Base-by-base conservation (phyloP, 805 yeast genomes). In the Kodamaea sagamina region DNA sequence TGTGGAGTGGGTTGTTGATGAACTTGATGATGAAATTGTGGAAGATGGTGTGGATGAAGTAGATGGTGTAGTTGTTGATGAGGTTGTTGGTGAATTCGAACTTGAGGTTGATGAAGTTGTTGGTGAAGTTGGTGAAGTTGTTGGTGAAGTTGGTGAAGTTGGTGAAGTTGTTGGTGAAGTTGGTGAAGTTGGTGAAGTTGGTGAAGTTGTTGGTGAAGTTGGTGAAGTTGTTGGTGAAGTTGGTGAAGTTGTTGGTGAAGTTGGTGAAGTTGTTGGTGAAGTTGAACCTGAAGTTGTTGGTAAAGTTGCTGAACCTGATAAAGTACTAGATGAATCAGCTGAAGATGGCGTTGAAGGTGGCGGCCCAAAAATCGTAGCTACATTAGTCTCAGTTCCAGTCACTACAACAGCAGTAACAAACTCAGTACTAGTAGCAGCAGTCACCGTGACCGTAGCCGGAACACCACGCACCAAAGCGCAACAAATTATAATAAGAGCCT, bases 101-200 rank as follows among this genome's bases (percentile, higher is more conserved):
- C n/a, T 6, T 29, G 34, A 5, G 3, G 34, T 4, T 2, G 34
- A 15, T 25, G 53, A 21, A 17, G 43, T 28, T 21, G 54, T 25
- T 17, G 49, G 4, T 21, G 45, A 15, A 15, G 47, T 34, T n/a
- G n/a, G n/a, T n/a, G n/a, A n/a, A n/a, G 25, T 44, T 58, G 24
- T 45, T 47, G 61, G 49, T 43, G 48, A 46, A 25, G 11, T 48
- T 17, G 11, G 15, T 13, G 18, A 52, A 16, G 35, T 13, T 8
- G 49, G 16, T 5, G 37, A 9, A 7, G 36, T 17, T 15, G 34
- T 4, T 2, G 34, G 12, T 29, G 19, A 13, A 10, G 21, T 12
- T 13, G 36, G 16, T 10, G 36, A 18, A 10, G 36, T 12, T 13
- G 36, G 18, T 10, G 35, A 31, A 10, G 35, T 3, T 16, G 35